Evolutionary conservation across 2,329 filamentous ascomycete species (phyloP).

Genomic region (Magnaporthiopsis incrustans): DNA sequence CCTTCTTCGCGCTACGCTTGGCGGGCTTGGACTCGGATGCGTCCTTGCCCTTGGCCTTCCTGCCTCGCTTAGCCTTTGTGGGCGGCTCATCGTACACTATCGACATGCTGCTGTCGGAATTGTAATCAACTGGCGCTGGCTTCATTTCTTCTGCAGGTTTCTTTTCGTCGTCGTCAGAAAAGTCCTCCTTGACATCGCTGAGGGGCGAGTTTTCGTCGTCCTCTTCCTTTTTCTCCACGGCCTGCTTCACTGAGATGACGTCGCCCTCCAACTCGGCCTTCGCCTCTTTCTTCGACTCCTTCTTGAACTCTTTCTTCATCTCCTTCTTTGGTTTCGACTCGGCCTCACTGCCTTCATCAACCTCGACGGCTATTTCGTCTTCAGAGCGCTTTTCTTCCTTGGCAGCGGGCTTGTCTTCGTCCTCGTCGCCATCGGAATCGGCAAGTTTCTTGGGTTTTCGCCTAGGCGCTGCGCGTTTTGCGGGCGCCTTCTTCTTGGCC

Average conservation of each 20-base stretch:
- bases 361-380: conserved; percentile 2
- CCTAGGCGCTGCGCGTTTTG: background rate
- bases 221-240: conserved; percentile 12
- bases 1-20: conserved; percentile 7
- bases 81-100: conserved; percentile 67
- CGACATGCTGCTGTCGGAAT: conserved; percentile 56
- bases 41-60: conserved; percentile 13
- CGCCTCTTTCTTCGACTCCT: conserved; percentile 8
- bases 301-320: conserved; percentile 3
- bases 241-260: conserved; percentile 10
- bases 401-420: conserved; percentile 18
- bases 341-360: background rate
- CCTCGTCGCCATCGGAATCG: conserved; percentile 20
- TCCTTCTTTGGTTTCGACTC: conserved; percentile 8
- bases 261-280: conserved; percentile 7
- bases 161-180: conserved; percentile 7
- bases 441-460: conserved; percentile 17
- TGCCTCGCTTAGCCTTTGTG: conserved; percentile 22
- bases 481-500: conserved; percentile 15
- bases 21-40: conserved; percentile 7
- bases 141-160: conserved; percentile 6
- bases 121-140: conserved; percentile 6
- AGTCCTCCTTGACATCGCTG: conserved; percentile 8
- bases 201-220: conserved; percentile 12
- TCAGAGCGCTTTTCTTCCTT: conserved; percentile 8